Evolutionary conservation across 495 filamentous ascomycete genomes (phyloP).

Genomic region (Lepraria neglecta): DNA sequence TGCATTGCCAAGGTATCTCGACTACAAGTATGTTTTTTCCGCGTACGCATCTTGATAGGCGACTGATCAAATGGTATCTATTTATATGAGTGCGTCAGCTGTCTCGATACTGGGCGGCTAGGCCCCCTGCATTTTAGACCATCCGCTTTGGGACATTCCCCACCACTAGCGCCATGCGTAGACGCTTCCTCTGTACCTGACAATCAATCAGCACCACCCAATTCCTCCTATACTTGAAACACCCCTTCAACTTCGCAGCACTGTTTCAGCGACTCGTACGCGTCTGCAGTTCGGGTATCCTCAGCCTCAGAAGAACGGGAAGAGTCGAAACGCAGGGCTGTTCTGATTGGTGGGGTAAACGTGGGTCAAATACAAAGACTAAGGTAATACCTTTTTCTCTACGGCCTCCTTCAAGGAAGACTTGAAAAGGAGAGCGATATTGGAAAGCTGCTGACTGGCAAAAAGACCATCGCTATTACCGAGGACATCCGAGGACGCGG

Average conservation of each 20-base stretch:
- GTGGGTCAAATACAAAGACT: constrained; percentile 9
- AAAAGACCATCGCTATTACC: neutral
- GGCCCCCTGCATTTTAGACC: neutral
- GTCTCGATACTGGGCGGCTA: constrained; percentile 1
- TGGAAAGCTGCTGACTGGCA: neutral
- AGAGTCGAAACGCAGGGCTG: neutral
- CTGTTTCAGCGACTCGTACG: constrained; percentile 5
- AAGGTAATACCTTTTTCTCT: constrained; percentile 6
- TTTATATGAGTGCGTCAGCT: neutral
- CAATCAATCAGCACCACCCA: constrained; percentile 10
- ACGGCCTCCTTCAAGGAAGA: neutral
- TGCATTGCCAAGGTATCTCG: too few species aligned
- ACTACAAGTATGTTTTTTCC: too few species aligned
- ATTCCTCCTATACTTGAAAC: neutral
- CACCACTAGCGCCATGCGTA: constrained; percentile 20
- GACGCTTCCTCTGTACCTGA: constrained; percentile 18
- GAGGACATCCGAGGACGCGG: neutral
- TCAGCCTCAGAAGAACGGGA: neutral
- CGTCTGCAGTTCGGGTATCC: neutral
- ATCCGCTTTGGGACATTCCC: constrained; percentile 17
- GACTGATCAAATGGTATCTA: too few species aligned
- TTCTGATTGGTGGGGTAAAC: constrained; percentile 18
- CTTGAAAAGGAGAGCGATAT: neutral
- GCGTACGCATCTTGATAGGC: too few species aligned
- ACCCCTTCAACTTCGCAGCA: constrained; percentile 1